Percentiles rank a stretch among this genome's conserved stretches.
Evolutionary conservation across 495 filamentous ascomycete genomes (phyloP).

Genomic region (Hyaloscypha hepaticicola): DNA sequence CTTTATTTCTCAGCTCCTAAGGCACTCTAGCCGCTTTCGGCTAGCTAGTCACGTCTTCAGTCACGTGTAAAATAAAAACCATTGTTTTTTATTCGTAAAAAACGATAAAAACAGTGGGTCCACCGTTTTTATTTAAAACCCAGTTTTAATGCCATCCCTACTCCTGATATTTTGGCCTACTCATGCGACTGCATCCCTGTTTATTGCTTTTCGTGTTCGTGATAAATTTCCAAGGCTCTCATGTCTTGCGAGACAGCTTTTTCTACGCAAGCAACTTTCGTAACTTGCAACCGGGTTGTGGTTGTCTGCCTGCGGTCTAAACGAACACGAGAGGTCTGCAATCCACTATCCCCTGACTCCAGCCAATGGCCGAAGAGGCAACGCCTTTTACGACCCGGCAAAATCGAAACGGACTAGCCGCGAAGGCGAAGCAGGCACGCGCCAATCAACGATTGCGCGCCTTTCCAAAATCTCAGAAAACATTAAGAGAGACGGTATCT

Average conservation of each 20-base stretch:
- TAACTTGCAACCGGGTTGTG: neutral
- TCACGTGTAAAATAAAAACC: too few relatives aligned
- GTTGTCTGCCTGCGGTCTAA: too few relatives aligned
- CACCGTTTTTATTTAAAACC: too few relatives aligned
- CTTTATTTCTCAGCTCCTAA: too few relatives aligned
- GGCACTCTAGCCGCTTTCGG: too few relatives aligned
- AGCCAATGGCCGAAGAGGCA: neutral
- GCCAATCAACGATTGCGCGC: slow-evolving; percentile 24
- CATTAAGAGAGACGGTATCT: slow-evolving; percentile 3
- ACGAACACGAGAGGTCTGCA: neutral
- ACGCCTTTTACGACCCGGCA: neutral
- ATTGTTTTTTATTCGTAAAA: too few relatives aligned
- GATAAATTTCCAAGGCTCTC: neutral
- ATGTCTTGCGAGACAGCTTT: neutral
- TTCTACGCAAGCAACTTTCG: neutral
- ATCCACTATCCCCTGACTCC: neutral
- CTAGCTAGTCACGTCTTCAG: too few relatives aligned
- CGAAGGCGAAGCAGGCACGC: neutral
- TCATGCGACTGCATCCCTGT: neutral
- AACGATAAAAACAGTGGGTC: too few relatives aligned
- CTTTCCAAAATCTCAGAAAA: slow-evolving; percentile 6
- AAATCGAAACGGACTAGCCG: slow-evolving; percentile 1
- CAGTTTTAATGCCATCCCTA: too few relatives aligned
- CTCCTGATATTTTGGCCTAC: neutral
- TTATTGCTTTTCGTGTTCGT: neutral